phyloP scores from a whole-genome alignment of 805 yeast species.

The Spathaspora arborariae region DNA sequence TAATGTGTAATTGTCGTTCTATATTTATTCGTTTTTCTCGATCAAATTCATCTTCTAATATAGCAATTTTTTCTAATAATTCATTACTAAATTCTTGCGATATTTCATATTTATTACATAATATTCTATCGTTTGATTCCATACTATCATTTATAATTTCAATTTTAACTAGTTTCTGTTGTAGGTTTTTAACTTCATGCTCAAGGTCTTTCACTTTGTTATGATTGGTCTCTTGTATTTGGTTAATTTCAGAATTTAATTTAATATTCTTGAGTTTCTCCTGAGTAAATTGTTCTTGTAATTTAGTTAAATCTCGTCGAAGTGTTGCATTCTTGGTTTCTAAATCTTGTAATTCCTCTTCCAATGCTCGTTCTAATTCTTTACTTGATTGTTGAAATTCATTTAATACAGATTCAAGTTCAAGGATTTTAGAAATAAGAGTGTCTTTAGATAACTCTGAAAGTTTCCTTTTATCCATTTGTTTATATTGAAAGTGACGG shows the following conservation, averaged over 20 bases:
- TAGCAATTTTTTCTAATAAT: constrained; percentile 37
- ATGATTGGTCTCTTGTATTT: constrained; percentile 10
- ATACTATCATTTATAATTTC: constrained; percentile 42
- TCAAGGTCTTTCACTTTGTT: constrained; percentile 22
- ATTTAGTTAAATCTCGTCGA: neutral
- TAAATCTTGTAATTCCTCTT: constrained; percentile 35
- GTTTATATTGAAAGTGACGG: too few species aligned
- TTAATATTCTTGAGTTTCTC: constrained; percentile 1
- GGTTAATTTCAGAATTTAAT: constrained; percentile 16
- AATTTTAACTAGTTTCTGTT: constrained; percentile 31
- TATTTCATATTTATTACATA: constrained; percentile 27
- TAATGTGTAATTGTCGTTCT: constrained; percentile 24
- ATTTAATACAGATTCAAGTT: constrained; percentile 33
- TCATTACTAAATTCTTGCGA: constrained; percentile 39
- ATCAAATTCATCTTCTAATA: constrained; percentile 39
- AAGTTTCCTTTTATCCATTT: constrained; percentile 4
- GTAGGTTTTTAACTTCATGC: constrained; percentile 17
- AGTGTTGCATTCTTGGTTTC: constrained; percentile 16
- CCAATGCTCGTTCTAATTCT: constrained; percentile 43
- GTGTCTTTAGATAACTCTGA: constrained; percentile 5
- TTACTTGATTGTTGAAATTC: constrained; percentile 44
- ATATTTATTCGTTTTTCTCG: constrained; percentile 19
- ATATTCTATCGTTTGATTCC: constrained; percentile 35
- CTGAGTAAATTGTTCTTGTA: neutral
- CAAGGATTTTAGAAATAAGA: constrained; percentile 17